These are phyloP conservation scores for Trichosporon coremiiforme DNA, from an alignment of 1,284 basidiomycete genomes.

Conservation along the genomic window DNA sequence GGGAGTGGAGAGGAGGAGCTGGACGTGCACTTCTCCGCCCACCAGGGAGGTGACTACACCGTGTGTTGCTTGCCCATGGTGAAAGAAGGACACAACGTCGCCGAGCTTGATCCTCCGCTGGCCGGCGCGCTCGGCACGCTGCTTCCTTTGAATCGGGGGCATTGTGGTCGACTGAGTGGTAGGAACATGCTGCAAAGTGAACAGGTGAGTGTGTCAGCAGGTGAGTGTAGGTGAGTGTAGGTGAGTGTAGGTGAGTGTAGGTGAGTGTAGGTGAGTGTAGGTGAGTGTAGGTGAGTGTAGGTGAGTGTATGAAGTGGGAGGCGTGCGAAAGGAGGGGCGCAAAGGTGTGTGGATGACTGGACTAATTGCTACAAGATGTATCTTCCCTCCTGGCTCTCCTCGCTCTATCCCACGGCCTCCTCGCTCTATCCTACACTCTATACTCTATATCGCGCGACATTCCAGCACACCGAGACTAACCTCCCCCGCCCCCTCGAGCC, in stretches of 20 bases:
- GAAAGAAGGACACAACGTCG: background rate
- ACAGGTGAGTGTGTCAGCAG: background rate
- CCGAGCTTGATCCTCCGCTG: background rate
- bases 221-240: no score
- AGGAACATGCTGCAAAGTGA: background rate
- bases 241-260: no score
- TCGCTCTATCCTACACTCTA: conserved; percentile 11
- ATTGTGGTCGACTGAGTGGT: no score
- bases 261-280: no score
- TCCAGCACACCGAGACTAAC: conserved; percentile 47
- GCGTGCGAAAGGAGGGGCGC: background rate
- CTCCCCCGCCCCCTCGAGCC: conserved; percentile 41
- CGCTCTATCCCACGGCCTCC: no score
- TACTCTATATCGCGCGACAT: conserved; percentile 3
- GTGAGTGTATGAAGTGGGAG: background rate
- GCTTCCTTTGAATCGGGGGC: background rate
- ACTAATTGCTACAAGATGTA: background rate
- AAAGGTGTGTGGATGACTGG: background rate
- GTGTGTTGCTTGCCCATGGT: background rate
- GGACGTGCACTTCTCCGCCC: background rate
- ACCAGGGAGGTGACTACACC: background rate
- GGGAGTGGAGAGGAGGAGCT: background rate
- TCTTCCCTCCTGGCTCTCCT: no score
- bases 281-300: no score
- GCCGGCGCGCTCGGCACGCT: background rate